A percentile compares a stretch with the other conserved stretches of the same genome.
Conservation (phyloP, 2,329 filamentous ascomycete species). For the Epicoccum nigrum region DNA sequence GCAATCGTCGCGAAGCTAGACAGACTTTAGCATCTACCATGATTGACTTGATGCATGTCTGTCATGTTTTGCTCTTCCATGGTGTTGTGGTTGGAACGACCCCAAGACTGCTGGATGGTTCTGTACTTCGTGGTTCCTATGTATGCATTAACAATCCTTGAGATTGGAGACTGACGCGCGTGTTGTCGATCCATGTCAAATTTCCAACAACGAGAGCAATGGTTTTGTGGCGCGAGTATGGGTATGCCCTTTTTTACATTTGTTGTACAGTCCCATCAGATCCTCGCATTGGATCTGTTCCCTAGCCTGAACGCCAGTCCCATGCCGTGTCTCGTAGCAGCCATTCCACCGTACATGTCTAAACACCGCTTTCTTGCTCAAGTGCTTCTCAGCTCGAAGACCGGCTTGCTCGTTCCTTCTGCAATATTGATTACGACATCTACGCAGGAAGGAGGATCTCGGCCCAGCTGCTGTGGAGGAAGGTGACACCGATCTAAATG, state of each 20-base stretch:
- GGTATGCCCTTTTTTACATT: slow-evolving; percentile 21
- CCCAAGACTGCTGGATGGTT: not conserved
- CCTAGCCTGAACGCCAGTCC: slow-evolving; percentile 27
- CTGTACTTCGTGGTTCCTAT: not conserved
- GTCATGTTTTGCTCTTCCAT: not conserved
- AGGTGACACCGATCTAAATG: slow-evolving; percentile 56
- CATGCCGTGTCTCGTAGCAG: slow-evolving; percentile 12
- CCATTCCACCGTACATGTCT: not conserved
- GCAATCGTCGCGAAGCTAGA: too few species aligned
- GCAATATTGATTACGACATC: slow-evolving; percentile 23
- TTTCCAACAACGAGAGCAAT: not conserved
- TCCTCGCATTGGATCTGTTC: slow-evolving; percentile 1
- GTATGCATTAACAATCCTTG: too few species aligned
- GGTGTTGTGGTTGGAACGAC: not conserved
- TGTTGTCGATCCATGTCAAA: not conserved
- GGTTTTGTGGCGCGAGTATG: slow-evolving; percentile 2
- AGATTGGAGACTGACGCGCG: not conserved
- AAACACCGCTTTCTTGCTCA: not conserved
- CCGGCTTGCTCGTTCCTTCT: not conserved
- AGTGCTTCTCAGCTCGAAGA: not conserved
- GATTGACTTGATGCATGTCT: too few species aligned
- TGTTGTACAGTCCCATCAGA: slow-evolving; percentile 19
- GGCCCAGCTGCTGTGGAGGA: slow-evolving; percentile 60
- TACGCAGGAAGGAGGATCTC: slow-evolving; percentile 59
- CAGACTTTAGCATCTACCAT: too few species aligned